Conservation (phyloP, 306 rosid species). For the Benincasa hispida region DNA sequence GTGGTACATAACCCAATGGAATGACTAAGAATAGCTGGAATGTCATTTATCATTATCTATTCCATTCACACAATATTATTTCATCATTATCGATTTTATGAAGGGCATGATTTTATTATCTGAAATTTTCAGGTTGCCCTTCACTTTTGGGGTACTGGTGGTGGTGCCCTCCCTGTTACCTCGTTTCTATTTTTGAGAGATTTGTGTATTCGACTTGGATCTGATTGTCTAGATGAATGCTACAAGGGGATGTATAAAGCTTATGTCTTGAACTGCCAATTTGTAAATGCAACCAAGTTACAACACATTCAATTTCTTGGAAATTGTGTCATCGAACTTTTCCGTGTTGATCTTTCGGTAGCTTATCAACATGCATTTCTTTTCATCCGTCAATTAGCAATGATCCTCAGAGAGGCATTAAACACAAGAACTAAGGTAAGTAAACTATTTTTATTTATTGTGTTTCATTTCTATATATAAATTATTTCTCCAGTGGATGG, state of each 20-base stretch:
- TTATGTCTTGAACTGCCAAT: constrained; percentile 82
- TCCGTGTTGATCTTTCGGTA: constrained; percentile 58
- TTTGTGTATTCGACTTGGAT: constrained; percentile 66
- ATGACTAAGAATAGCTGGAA: neutral
- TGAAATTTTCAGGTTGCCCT: constrained; percentile 50
- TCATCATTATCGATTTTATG: neutral
- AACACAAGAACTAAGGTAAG: constrained; percentile 79
- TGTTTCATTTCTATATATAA: neutral
- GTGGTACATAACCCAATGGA: neutral
- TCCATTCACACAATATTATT: neutral
- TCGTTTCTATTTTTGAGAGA: constrained; percentile 72
- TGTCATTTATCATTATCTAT: neutral
- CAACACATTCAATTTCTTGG: constrained; percentile 75
- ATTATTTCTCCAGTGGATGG: neutral
- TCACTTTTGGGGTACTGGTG: constrained; percentile 96
- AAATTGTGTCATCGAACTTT: constrained; percentile 68
- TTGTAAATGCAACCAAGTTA: constrained; percentile 69
- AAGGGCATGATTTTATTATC: neutral
- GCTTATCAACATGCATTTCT: constrained; percentile 90
- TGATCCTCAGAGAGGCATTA: constrained; percentile 83
- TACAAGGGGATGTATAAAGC: constrained; percentile 91
- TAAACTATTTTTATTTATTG: neutral
- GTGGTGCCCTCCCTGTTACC: constrained; percentile 76
- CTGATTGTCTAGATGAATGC: constrained; percentile 84
- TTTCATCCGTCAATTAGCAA: constrained; percentile 85